Conservation (phyloP, 306 rosid genomes). For the Amphicarpaea edgeworthii region DNA sequence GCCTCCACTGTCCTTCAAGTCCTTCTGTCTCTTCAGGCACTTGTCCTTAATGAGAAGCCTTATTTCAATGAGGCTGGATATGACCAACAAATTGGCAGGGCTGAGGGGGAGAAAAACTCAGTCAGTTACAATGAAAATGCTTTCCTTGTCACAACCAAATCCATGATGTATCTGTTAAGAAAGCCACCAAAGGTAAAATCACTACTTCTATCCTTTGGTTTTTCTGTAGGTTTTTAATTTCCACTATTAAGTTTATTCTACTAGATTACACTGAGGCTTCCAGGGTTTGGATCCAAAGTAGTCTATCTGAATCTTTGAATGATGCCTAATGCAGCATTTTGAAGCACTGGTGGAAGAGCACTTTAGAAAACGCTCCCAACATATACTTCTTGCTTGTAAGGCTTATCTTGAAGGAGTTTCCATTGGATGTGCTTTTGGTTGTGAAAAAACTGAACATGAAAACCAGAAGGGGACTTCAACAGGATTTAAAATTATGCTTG, state of each 20-base stretch:
- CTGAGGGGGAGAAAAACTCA: constrained; percentile 96
- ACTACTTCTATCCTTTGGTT: constrained; percentile 21
- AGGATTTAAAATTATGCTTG: constrained; percentile 92
- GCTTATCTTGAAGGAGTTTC: constrained; percentile 85
- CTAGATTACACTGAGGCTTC: constrained; percentile 8
- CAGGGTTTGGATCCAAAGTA: neutral
- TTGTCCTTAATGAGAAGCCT: constrained; percentile 96
- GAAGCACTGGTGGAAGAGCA: constrained; percentile 86
- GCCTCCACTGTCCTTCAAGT: constrained; percentile 87
- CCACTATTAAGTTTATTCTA: neutral
- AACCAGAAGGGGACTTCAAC: constrained; percentile 69
- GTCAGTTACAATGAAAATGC: constrained; percentile 92
- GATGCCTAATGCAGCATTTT: constrained; percentile 73
- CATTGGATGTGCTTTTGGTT: constrained; percentile 70
- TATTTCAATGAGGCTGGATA: constrained; percentile 99
- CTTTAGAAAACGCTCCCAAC: constrained; percentile 59
- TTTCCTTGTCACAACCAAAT: constrained; percentile 82
- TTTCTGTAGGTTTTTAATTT: constrained; percentile 15
- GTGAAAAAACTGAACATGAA: constrained; percentile 52
- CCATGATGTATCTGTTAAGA: constrained; percentile 72
- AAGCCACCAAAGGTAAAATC: constrained; percentile 81
- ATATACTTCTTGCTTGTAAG: constrained; percentile 76
- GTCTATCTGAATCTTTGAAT: constrained; percentile 24
- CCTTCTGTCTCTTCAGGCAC: constrained; percentile 97
- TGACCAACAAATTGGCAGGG: constrained; percentile 87